Evolutionary conservation across 805 yeast genomes (phyloP).

Genomic region (Diddensiella caesifluorescens): DNA sequence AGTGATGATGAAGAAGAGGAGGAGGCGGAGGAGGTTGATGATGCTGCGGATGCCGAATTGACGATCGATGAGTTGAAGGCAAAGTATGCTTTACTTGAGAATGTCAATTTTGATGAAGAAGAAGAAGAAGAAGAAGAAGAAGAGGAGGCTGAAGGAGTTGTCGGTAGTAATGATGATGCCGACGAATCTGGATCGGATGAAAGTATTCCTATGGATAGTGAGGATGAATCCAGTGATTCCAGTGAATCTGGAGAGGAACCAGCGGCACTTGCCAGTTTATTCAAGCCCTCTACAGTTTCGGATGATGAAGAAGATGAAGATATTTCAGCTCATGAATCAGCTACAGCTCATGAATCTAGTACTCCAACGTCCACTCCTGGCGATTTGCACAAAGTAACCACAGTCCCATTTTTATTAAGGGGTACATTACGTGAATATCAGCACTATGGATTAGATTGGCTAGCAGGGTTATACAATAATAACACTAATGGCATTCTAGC

Average conservation of each 20-base stretch:
- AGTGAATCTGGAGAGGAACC: conserved; percentile 3
- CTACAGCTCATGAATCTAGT: conserved; percentile 1
- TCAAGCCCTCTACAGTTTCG: conserved; percentile 14
- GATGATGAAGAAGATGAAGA: conserved; percentile 17
- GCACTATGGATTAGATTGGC: conserved; percentile 95
- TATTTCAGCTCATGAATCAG: conserved; percentile 3
- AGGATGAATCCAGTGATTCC: conserved; percentile 19
- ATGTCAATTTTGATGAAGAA: conserved; percentile 31
- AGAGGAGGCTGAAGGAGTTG: conserved; percentile 32
- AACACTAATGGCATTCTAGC: conserved; percentile 95
- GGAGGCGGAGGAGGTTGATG: conserved; percentile 41
- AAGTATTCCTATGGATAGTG: conserved; percentile 19
- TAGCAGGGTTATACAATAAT: conserved; percentile 87
- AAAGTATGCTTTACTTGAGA: conserved; percentile 48
- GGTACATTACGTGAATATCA: conserved; percentile 89
- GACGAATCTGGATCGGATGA: conserved; percentile 22
- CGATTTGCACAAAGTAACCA: conserved; percentile 7
- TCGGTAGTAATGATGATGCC: conserved; percentile 26
- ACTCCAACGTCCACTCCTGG: conserved; percentile 20
- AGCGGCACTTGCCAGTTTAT: conserved; percentile 26
- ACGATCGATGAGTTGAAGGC: conserved; percentile 51
- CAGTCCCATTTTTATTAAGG: conserved; percentile 55
- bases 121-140: conserved; percentile 30
- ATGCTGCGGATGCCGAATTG: conserved; percentile 43
- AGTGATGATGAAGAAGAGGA: conserved; percentile 38